Evolutionary conservation across 2,329 filamentous ascomycete genomes (phyloP).

Genomic region (Acrocalymma vagum): DNA sequence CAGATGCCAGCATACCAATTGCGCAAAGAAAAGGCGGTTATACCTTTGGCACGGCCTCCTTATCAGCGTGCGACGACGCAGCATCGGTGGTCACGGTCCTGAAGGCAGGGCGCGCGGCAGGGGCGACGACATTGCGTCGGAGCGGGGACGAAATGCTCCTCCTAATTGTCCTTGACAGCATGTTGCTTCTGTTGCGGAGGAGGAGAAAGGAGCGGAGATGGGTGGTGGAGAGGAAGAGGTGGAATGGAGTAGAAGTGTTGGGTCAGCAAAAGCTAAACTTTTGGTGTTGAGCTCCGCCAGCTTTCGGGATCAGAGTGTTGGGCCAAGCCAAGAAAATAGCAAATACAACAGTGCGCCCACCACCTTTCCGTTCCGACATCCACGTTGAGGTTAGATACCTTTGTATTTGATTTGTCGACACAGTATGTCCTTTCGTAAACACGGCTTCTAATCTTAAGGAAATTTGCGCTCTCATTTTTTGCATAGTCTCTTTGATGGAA

Average conservation of each 20-base stretch:
- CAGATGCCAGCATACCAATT: too few relatives aligned
- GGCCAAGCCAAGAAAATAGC: neutral
- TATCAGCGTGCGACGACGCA: conserved; percentile 88
- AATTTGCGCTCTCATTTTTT: neutral
- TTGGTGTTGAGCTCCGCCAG: conserved; percentile 13
- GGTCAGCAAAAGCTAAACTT: conserved; percentile 26
- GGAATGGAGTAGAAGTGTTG: conserved; percentile 22
- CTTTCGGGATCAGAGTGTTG: neutral
- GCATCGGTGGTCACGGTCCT: conserved; percentile 94
- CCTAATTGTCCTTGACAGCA: conserved; percentile 52
- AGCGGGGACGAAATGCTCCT: conserved; percentile 49
- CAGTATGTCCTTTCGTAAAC: too few relatives aligned
- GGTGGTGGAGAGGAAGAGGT: conserved; percentile 26
- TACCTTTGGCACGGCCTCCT: conserved; percentile 74
- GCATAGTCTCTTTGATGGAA: neutral
- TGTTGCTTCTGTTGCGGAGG: conserved; percentile 34
- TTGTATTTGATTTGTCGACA: too few relatives aligned
- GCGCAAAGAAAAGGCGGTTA: conserved; percentile 32
- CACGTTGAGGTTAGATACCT: too few relatives aligned
- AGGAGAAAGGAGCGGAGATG: conserved; percentile 19
- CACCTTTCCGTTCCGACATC: too few relatives aligned
- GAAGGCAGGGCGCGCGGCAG: conserved; percentile 43
- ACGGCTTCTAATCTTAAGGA: neutral
- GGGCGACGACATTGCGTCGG: conserved; percentile 47
- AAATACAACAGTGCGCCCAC: neutral